Percentiles rank a stretch among this genome's conserved stretches.
Evolutionary conservation across 2,329 filamentous ascomycete species (phyloP).

Genomic region (Lizonia empirigonia): DNA sequence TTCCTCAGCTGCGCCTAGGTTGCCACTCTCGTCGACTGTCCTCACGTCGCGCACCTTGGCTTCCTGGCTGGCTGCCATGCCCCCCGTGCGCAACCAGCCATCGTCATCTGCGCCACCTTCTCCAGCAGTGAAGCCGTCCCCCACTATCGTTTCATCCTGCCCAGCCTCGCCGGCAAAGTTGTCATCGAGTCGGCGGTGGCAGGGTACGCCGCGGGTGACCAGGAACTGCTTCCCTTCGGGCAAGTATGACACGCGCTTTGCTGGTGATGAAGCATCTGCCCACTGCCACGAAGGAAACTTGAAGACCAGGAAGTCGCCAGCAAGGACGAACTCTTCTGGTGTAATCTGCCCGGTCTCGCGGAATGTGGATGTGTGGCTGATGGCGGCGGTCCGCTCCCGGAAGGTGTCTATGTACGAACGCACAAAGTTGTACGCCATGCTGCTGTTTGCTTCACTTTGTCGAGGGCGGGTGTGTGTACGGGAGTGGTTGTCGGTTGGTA

Average conservation of each 20-base stretch:
- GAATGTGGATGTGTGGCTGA: constrained; percentile 90
- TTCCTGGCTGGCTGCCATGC: constrained; percentile 74
- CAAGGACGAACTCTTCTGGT: constrained; percentile 92
- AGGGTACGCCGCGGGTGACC: constrained; percentile 92
- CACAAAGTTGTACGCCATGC: constrained; percentile 77
- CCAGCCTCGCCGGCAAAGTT: constrained; percentile 90
- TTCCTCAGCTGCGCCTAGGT: constrained; percentile 76
- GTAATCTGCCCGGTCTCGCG: constrained; percentile 93
- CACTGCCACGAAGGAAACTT: constrained; percentile 99
- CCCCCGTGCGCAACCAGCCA: constrained; percentile 90
- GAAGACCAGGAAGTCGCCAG: constrained; percentile 97
- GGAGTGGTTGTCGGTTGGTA: too few relatives aligned
- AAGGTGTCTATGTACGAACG: constrained; percentile 92
- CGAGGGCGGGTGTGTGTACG: background rate
- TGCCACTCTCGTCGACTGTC: constrained; percentile 87
- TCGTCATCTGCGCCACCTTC: constrained; percentile 68
- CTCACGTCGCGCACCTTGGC: constrained; percentile 79
- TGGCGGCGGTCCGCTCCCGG: constrained; percentile 87
- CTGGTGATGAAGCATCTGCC: constrained; percentile 83
- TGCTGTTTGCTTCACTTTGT: background rate
- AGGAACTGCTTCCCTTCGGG: constrained; percentile 93
- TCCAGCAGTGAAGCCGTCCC: constrained; percentile 68
- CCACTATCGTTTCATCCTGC: constrained; percentile 83
- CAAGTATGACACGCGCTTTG: constrained; percentile 79
- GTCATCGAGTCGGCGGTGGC: constrained; percentile 86